Percentiles rank a stretch among this genome's conserved stretches.
phyloP scores from a whole-genome alignment of 352 stramenopile species.

The Globisporangium recalcitrans region DNA sequence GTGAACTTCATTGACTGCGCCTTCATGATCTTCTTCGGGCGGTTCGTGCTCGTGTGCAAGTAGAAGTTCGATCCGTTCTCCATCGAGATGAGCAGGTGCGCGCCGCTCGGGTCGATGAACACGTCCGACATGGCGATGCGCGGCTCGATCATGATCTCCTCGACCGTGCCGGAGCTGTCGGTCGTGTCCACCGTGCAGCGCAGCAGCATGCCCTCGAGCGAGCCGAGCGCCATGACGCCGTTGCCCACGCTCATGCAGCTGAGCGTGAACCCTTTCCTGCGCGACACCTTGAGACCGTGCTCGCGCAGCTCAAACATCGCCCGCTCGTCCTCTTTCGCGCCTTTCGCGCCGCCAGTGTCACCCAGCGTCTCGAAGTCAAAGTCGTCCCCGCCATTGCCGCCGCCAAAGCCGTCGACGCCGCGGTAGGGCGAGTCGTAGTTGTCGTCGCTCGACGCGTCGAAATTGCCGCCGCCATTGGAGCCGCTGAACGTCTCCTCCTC shows the following conservation, averaged over 20 bases:
- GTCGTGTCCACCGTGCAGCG: slow-evolving; percentile 76
- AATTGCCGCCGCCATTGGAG: slow-evolving; percentile 16
- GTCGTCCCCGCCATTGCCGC: slow-evolving; percentile 50
- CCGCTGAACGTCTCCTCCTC: slow-evolving; percentile 46
- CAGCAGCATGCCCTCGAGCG: slow-evolving; percentile 74
- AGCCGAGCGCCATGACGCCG: slow-evolving; percentile 76
- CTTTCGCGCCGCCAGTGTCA: slow-evolving; percentile 28
- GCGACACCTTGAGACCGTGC: slow-evolving; percentile 80
- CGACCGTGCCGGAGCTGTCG: slow-evolving; percentile 59
- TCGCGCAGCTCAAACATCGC: slow-evolving; percentile 87
- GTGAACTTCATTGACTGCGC: slow-evolving; percentile 70
- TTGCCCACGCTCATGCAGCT: slow-evolving; percentile 80
- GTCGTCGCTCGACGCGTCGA: slow-evolving; percentile 14
- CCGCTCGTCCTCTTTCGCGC: slow-evolving; percentile 58
- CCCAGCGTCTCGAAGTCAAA: slow-evolving; percentile 73
- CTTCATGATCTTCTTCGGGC: slow-evolving; percentile 86
- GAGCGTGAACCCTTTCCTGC: slow-evolving; percentile 81
- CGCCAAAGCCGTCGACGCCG: slow-evolving; percentile 18
- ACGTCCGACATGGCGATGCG: slow-evolving; percentile 76
- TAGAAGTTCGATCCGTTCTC: slow-evolving; percentile 89
- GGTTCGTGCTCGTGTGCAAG: slow-evolving; percentile 62
- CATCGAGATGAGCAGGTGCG: slow-evolving; percentile 81
- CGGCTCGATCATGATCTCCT: slow-evolving; percentile 89
- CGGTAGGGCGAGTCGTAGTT: slow-evolving; percentile 38
- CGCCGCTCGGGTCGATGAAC: slow-evolving; percentile 78